Conservation (phyloP, 768 basidiomycete genomes). For the Paxillus rubicundulus region DNA sequence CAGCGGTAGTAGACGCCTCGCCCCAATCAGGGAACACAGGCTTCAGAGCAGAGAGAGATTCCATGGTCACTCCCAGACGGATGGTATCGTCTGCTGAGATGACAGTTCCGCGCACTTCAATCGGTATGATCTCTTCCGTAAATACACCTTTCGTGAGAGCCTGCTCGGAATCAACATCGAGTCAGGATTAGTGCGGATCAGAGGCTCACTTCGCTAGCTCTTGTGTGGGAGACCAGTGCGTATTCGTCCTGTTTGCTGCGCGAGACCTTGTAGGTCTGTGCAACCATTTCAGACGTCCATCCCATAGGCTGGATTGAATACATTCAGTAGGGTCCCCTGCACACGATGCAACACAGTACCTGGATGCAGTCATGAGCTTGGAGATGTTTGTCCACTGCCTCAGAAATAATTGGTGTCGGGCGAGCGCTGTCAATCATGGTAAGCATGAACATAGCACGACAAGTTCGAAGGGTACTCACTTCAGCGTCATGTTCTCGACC, state of each 20-base stretch:
- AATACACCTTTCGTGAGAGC: conserved; percentile 73
- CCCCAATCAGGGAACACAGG: conserved; percentile 87
- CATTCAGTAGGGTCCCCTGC: not conserved
- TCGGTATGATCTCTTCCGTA: conserved; percentile 84
- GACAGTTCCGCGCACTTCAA: conserved; percentile 66
- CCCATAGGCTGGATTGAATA: conserved; percentile 71
- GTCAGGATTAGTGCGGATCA: not conserved
- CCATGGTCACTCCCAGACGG: conserved; percentile 74
- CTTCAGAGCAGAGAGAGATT: conserved; percentile 75
- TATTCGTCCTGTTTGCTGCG: conserved; percentile 87
- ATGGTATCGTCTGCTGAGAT: conserved; percentile 85
- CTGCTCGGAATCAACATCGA: conserved; percentile 29
- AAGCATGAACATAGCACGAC: not conserved
- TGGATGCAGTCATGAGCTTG: conserved; percentile 77
- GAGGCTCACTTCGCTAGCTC: conserved; percentile 58
- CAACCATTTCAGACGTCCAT: conserved; percentile 93
- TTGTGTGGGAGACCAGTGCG: conserved; percentile 82
- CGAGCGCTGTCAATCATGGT: conserved; percentile 49
- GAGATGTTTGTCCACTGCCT: conserved; percentile 53
- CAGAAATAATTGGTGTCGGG: conserved; percentile 67
- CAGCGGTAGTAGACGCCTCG: conserved; percentile 67
- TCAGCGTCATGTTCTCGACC: conserved; percentile 79
- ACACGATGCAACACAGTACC: conserved; percentile 26
- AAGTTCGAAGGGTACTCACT: conserved; percentile 42
- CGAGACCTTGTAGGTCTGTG: conserved; percentile 71